Percentiles rank a stretch among this genome's conserved stretches.
These are phyloP conservation scores for Endogone sp. DNA, from an alignment of 192 early-diverging fungal species.

Conservation along the genomic window DNA sequence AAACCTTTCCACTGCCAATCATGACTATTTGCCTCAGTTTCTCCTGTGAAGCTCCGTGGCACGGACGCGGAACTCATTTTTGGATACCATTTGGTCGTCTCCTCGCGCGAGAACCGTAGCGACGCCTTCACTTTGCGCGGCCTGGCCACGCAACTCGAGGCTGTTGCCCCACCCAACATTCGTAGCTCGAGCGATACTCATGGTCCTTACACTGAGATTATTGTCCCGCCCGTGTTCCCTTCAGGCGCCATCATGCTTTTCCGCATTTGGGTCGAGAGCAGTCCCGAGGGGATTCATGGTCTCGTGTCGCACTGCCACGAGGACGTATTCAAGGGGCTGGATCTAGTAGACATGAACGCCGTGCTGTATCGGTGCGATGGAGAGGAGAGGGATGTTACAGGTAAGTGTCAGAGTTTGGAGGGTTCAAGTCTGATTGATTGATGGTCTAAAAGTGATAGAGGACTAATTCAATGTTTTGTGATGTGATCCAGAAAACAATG, in stretches of 20 bases:
- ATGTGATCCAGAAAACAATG: conserved; percentile 47
- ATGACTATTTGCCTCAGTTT: too few species aligned
- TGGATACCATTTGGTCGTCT: conserved; percentile 52
- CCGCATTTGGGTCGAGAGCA: conserved; percentile 54
- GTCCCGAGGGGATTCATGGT: conserved; percentile 46
- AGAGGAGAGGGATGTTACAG: conserved; percentile 81
- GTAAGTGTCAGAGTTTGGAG: conserved; percentile 27
- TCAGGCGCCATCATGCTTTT: conserved; percentile 80
- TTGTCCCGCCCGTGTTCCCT: conserved; percentile 65
- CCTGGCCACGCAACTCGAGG: conserved; percentile 42
- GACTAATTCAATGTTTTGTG: conserved; percentile 7
- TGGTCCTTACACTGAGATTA: conserved; percentile 57
- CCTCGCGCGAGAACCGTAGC: conserved; percentile 20
- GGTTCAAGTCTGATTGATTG: neutral
- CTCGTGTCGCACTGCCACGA: conserved; percentile 56
- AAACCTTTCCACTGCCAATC: too few species aligned
- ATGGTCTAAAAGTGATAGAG: too few species aligned
- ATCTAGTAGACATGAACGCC: conserved; percentile 76
- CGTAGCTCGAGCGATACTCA: conserved; percentile 36
- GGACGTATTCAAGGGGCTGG: conserved; percentile 59
- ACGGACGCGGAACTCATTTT: conserved; percentile 52
- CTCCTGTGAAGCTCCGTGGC: conserved; percentile 57
- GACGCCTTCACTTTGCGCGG: conserved; percentile 32
- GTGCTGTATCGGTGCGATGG: conserved; percentile 80
- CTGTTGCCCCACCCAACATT: conserved; percentile 47